A percentile compares a stretch with the other conserved stretches of the same genome.
phyloP scores from a whole-genome alignment of 2,329 filamentous ascomycete genomes.

The Fusarium sp. region DNA sequence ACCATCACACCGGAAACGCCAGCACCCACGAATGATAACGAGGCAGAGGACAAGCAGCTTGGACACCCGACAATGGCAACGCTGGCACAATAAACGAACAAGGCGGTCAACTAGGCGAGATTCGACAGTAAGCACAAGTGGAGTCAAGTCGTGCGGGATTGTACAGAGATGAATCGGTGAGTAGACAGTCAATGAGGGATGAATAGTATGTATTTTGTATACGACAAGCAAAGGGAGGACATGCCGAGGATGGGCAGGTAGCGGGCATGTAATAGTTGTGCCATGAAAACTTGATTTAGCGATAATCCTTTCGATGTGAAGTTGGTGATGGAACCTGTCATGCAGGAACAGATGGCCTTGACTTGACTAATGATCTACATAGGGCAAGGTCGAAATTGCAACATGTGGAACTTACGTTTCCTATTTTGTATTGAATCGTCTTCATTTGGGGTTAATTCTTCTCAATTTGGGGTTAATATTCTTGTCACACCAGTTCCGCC shows the following conservation, averaged over 20 bases:
- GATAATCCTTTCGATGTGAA: background rate
- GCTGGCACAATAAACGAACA: constrained; percentile 2
- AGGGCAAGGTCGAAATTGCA: background rate
- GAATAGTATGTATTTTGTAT: constrained; percentile 44
- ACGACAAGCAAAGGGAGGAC: constrained; percentile 18
- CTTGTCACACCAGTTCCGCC: background rate
- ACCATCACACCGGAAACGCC: constrained; percentile 65
- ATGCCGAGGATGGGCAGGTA: constrained; percentile 17
- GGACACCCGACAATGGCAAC: constrained; percentile 55
- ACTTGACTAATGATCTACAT: background rate
- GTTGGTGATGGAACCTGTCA: background rate
- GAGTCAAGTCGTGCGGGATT: constrained; percentile 1
- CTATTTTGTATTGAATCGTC: background rate
- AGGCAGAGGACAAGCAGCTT: constrained; percentile 58
- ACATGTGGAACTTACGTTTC: background rate
- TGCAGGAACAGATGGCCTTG: background rate
- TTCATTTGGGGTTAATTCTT: too few species aligned
- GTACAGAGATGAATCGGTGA: constrained; percentile 4
- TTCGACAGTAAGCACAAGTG: constrained; percentile 45
- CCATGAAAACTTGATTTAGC: constrained; percentile 15
- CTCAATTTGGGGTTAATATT: background rate
- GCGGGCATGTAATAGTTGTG: constrained; percentile 26
- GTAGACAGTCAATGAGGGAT: background rate
- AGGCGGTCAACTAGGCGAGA: background rate
- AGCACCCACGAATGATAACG: constrained; percentile 47